Evolutionary conservation across 2,329 filamentous ascomycete genomes (phyloP), one percentile per base, ranked within the genome.

Genomic region (Colletotrichum somersetense): DNA sequence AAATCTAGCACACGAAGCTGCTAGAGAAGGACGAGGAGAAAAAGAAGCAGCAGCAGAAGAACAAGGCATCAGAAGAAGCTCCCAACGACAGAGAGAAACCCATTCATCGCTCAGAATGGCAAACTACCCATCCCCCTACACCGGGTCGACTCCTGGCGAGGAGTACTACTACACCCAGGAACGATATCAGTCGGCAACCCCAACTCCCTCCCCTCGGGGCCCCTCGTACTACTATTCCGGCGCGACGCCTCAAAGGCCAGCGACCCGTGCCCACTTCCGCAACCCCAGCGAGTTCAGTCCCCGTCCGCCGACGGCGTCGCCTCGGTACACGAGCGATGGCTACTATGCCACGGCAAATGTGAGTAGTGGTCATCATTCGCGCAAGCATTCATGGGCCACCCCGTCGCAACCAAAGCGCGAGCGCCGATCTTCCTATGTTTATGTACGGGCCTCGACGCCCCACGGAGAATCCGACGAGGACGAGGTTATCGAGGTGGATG

Each of bases 381-480:
- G 82, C 77, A 87, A 87, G 82, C 78, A 82, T 81, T 86, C 83
- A 81, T 85, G 82, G 79, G 81, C 84, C 75, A 82, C 81, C 79
- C 82, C 82, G 79, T 81, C 81, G 75, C 75, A 77, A 76, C 78
- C 81, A 78, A 83, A 82, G 83, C 85, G 83, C 81, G 86, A 89
- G 80, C 87, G 87, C 78, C 87, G 86, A 79, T 83, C 81, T 82
- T 89, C 88, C 75, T 87, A 85, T 82, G 70, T 72, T 40, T 86
- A 88, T 84, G 85, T 87, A 84, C 88, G 87, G 85, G 81, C 87
- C 85, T 86, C 87, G 79, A 86, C 86, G 76, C 84, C 84, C 74
- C 85, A 87, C 86, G 88, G 88, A 85, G 88, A 89, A 82, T 90
- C 88, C 83, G 88, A 90, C 86, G 88, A 89, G 85, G 88, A 90